A percentile compares a stretch with the other conserved stretches of the same genome.
Conservation (phyloP, 805 yeast species). For the Suhomyces pyralidae region DNA sequence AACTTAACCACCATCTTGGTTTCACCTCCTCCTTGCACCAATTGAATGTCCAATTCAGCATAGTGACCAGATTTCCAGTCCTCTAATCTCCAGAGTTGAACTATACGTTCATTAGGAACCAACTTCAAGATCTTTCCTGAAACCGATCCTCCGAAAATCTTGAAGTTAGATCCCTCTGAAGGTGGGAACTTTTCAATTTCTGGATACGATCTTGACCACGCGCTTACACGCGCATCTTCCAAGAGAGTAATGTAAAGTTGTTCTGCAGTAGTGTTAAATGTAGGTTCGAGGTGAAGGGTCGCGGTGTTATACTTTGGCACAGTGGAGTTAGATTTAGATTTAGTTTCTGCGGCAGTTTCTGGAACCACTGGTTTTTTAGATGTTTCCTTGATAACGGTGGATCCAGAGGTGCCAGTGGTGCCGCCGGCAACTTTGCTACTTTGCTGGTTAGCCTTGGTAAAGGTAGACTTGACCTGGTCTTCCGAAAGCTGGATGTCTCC, state of each 20-base stretch:
- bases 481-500: constrained; percentile 79
- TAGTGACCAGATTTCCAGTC: constrained; percentile 87
- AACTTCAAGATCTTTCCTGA: constrained; percentile 64
- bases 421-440: constrained; percentile 20
- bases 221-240: constrained; percentile 75
- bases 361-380: constrained; percentile 3
- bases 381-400: constrained; percentile 9
- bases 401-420: constrained; percentile 20
- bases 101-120: constrained; percentile 56
- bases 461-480: constrained; percentile 37
- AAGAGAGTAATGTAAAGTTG: constrained; percentile 76
- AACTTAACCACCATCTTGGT: constrained; percentile 77
- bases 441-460: constrained; percentile 49
- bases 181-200: constrained; percentile 47
- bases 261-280: constrained; percentile 84
- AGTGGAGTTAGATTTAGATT: constrained; percentile 10
- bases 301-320: constrained; percentile 78
- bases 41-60: constrained; percentile 62
- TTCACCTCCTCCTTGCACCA: constrained; percentile 79
- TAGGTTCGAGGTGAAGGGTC: constrained; percentile 69
- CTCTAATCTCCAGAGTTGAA: constrained; percentile 79
- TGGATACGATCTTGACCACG: constrained; percentile 83
- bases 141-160: constrained; percentile 85
- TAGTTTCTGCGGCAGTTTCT: constrained; percentile 7
- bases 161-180: constrained; percentile 59